phyloP scores from a whole-genome alignment of 208 protist genomes.

The Histomonas meleagridis region DNA sequence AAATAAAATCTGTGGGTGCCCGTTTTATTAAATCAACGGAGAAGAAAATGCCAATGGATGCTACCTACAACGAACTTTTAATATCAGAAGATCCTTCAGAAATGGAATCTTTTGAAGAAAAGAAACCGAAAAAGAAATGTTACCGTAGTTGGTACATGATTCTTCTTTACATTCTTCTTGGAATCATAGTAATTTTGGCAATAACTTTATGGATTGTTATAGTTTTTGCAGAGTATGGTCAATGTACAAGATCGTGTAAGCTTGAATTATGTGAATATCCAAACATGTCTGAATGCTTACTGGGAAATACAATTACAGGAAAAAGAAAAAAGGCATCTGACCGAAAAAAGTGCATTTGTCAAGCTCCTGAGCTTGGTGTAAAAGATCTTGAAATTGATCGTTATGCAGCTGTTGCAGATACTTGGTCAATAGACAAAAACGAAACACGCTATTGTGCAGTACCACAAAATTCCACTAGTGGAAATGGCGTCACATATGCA shows the following conservation, averaged over 20 bases:
- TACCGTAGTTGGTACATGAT: not conserved
- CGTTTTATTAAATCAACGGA: too few species aligned
- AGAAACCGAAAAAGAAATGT: not conserved
- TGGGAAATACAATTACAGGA: not conserved
- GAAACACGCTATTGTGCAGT: constrained; percentile 4
- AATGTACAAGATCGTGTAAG: not conserved
- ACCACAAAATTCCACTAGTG: not conserved
- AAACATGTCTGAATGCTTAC: not conserved
- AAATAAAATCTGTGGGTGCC: too few species aligned
- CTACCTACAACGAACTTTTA: too few species aligned
- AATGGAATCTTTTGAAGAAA: too few species aligned
- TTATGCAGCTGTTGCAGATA: not conserved
- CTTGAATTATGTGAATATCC: not conserved
- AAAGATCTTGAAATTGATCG: not conserved
- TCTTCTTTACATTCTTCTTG: not conserved
- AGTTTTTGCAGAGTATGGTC: not conserved
- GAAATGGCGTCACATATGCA: not conserved
- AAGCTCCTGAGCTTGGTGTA: not conserved
- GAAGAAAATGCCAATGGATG: too few species aligned
- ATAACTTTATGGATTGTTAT: not conserved
- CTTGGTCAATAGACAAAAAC: not conserved
- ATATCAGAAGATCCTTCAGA: too few species aligned
- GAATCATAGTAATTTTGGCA: not conserved
- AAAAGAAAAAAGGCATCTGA: not conserved
- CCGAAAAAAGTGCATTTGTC: not conserved